phyloP scores from a whole-genome alignment of 2,329 filamentous ascomycete species.

The Apiospora sp. region DNA sequence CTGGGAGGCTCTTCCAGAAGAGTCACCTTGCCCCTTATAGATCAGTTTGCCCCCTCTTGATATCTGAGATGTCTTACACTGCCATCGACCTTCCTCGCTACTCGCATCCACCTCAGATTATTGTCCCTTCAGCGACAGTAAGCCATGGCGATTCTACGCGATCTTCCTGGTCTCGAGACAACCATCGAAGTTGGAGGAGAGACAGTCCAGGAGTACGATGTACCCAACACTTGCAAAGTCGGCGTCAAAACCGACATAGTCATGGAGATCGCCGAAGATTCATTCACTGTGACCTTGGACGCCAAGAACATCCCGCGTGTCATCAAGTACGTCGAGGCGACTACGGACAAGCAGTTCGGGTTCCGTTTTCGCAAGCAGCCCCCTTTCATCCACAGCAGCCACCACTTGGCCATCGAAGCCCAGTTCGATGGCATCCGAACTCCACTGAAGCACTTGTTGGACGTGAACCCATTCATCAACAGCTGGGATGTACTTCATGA shows the following conservation, averaged over 20 bases:
- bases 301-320: not conserved
- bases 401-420: not conserved
- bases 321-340: not conserved
- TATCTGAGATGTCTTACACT: no score
- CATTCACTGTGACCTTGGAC: not conserved
- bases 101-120: not conserved
- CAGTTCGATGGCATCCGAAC: not conserved
- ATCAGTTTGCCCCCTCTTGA: no score
- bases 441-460: not conserved
- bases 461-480: not conserved
- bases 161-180: not conserved
- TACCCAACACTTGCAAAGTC: not conserved
- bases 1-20: no score
- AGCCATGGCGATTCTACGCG: not conserved
- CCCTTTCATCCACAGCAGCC: not conserved
- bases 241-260: not conserved
- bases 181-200: not conserved
- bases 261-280: not conserved
- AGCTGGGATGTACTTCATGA: not conserved
- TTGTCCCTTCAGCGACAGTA: no score
- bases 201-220: not conserved
- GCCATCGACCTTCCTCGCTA: no score
- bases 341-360: not conserved
- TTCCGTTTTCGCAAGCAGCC: not conserved
- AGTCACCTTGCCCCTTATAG: no score